Conservation (phyloP, 2,329 filamentous ascomycete species). For the Metarhizium brunneum region DNA sequence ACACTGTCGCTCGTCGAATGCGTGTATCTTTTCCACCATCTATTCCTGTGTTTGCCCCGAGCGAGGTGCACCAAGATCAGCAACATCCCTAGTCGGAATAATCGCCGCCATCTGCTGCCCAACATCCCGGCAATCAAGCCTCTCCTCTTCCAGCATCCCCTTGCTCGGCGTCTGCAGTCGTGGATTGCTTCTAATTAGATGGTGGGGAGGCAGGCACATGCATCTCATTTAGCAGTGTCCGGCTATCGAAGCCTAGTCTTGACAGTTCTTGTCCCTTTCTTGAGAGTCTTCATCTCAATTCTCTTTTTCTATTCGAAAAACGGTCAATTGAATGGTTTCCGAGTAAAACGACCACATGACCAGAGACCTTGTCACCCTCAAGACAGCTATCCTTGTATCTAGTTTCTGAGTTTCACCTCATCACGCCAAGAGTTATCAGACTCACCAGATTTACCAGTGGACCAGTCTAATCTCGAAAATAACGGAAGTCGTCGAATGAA, state of each 20-base stretch:
- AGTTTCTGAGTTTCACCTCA: neutral
- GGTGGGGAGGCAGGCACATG: constrained; percentile 9
- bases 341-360: neutral
- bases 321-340: neutral
- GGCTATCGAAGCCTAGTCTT: neutral
- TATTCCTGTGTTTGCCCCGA: neutral
- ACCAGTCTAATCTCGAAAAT: neutral
- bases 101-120: neutral
- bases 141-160: constrained; percentile 2
- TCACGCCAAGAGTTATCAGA: neutral
- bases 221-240: neutral
- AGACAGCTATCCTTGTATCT: neutral
- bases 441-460: neutral
- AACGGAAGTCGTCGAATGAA: neutral
- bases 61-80: neutral
- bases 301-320: neutral
- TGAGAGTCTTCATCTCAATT: neutral
- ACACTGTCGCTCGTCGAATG: neutral
- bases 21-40: neutral
- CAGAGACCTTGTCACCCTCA: neutral
- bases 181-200: constrained; percentile 14
- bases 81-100: neutral
- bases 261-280: neutral
- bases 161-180: constrained; percentile 12
- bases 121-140: neutral